These are phyloP conservation scores for Periconia sp. DNA, from an alignment of 2,329 filamentous ascomycete genomes.

Conservation along the genomic window DNA sequence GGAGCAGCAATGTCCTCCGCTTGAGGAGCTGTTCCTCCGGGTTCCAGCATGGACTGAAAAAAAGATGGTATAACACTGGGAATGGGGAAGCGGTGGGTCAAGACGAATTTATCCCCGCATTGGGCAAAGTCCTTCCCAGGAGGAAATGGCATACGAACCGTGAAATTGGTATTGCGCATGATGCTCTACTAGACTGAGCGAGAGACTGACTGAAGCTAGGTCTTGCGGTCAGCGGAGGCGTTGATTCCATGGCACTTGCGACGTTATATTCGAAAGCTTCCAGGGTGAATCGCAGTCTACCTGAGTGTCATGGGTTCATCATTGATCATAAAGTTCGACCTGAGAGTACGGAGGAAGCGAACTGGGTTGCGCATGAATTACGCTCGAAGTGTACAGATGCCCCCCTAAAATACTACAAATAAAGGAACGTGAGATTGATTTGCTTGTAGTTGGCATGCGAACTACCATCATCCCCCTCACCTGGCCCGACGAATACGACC, in stretches of 20 bases:
- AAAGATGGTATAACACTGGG: constrained; percentile 28
- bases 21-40: constrained; percentile 38
- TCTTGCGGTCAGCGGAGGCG: constrained; percentile 87
- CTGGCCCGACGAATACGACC: constrained; percentile 46
- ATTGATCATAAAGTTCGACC: constrained; percentile 66
- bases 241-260: constrained; percentile 97
- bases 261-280: constrained; percentile 63
- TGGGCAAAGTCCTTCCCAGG: constrained; percentile 9
- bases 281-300: constrained; percentile 11
- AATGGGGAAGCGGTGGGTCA: constrained; percentile 29
- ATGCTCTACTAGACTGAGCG: too few relatives aligned
- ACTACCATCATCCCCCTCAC: constrained; percentile 44
- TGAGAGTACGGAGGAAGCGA: constrained; percentile 62
- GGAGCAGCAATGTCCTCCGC: constrained; percentile 40
- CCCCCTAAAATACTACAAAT: too few relatives aligned
- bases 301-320: constrained; percentile 60
- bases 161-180: too few relatives aligned
- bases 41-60: constrained; percentile 16
- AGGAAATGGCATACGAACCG: too few relatives aligned
- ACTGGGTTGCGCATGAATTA: constrained; percentile 56
- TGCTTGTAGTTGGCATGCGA: constrained; percentile 32
- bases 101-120: constrained; percentile 33
- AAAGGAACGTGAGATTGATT: too few relatives aligned
- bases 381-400: constrained; percentile 49
- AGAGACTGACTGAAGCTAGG: constrained; percentile 42